Base-by-base conservation (phyloP, 306 rosid species). In the Quercus dentata region DNA sequence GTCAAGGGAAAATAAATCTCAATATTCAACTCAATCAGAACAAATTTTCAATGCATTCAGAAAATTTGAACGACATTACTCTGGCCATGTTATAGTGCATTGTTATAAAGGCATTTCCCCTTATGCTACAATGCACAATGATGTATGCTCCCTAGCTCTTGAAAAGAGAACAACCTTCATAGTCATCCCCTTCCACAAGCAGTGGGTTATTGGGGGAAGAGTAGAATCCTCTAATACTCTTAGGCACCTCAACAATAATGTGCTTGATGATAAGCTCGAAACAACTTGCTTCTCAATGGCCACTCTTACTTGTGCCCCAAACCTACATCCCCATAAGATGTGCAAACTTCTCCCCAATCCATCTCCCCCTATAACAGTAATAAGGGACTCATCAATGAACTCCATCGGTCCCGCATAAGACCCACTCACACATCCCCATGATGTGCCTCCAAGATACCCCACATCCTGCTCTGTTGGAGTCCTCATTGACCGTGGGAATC, bases 401-500 rank as follows among this genome's bases (percentile, higher is more conserved):
- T n/a, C n/a, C n/a, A n/a, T n/a, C n/a, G n/a, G n/a, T n/a, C n/a
- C n/a, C n/a, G n/a, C n/a, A n/a, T n/a, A n/a, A n/a, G n/a, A n/a
- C n/a, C n/a, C n/a, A n/a, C n/a, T n/a, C n/a, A n/a, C n/a, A n/a
- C n/a, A n/a, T n/a, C n/a, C n/a, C n/a, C n/a, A n/a, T n/a, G n/a
- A n/a, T n/a, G n/a, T n/a, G n/a, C n/a, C n/a, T n/a, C n/a, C n/a
- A n/a, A n/a, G n/a, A n/a, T n/a, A n/a, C n/a, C n/a, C n/a, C n/a
- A n/a, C n/a, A n/a, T n/a, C 98, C 64, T 94, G 98, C 79, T 87
- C 97, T 0, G 92, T 94, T 35, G 97, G 97, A 0, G 80, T 91
- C 67, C 92, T 94, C 0, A 71, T 91, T 1, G 94, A 94, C 71
- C 88, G 86, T 6, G 92, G 94, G 14, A 81, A 61, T 44, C 86